Evolutionary conservation across 208 protist species (phyloP), one percentile per base, ranked within the genome.

Genomic region (Porcisia hertigi): DNA sequence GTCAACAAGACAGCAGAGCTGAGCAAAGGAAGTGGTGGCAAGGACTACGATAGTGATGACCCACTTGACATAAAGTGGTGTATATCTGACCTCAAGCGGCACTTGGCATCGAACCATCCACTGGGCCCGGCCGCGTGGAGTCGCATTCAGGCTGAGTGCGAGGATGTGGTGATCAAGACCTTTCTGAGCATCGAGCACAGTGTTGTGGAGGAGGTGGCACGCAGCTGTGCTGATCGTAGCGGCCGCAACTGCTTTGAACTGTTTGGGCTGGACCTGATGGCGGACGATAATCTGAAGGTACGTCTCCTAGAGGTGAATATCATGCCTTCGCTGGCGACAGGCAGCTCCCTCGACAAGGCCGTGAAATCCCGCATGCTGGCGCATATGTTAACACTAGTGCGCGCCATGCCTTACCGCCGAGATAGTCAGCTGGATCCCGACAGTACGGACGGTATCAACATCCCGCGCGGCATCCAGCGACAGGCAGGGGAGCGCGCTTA

Each of bases 1-100:
- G 91, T 99, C 43, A 99, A 98, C 87, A 99, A 99, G 75, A 95
- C 91, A 20, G 90, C 90, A 55, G 88, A 93, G 71, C 81, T 96
- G 67, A 89, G 79, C 52, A 67, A 83, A 30, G 84, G 84, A 36
- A 96, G 86, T 69, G 78, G 78, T 70, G 90, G 86, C n/a, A 92
- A 91, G 59, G 82, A 89, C 45, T 85, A 86, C 67, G 85, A 94
- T 45, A 80, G 82, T 62, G 90, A 94, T 73, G 91, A 94, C 75
- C 76, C 73, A 14, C 54, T 94, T 30, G 94, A 97, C 73, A 97
- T 97, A 81, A 97, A 97, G 83, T 97, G 94, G 92, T 94, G 90
- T 77, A 73, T 97, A 49, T 92, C 86, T 23, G 90, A 96, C 73
- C 81, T 97, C 65, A 91, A 92, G 66, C 76, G 86, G 3, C 84